A percentile compares a stretch with the other conserved stretches of the same genome.
phyloP scores from a whole-genome alignment of 2,329 filamentous ascomycete species.

The Fusarium globosum region DNA sequence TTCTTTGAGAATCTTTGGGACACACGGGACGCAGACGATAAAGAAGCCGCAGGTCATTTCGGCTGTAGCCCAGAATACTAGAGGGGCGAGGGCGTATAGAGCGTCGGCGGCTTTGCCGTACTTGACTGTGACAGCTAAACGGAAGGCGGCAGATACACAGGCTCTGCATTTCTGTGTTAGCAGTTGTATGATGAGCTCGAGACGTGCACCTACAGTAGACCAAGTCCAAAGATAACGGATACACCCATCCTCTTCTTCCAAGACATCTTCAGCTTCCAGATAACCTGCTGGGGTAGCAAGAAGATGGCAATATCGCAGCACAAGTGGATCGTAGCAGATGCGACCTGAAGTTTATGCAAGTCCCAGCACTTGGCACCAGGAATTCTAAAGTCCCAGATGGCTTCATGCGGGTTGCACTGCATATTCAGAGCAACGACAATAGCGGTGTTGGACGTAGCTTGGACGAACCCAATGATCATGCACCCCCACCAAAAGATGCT shows the following conservation, averaged over 20 bases:
- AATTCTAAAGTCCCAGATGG: constrained; percentile 4
- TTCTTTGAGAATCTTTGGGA: constrained; percentile 26
- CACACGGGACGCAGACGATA: constrained; percentile 4
- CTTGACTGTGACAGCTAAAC: constrained; percentile 2
- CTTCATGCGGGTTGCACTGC: constrained; percentile 11
- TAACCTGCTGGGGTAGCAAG: constrained; percentile 46
- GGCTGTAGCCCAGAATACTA: constrained; percentile 8
- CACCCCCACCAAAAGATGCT: constrained; percentile 52
- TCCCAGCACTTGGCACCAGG: constrained; percentile 1
- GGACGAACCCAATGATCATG: constrained; percentile 45
- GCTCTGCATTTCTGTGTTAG: background rate
- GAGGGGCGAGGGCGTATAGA: background rate
- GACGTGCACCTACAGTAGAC: background rate
- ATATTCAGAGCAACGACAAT: constrained; percentile 6
- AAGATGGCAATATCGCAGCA: constrained; percentile 44
- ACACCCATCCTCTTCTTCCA: constrained; percentile 48
- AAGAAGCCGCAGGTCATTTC: constrained; percentile 22
- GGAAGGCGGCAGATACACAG: background rate
- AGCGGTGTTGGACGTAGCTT: constrained; percentile 35
- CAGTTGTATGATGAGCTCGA: fast-evolving
- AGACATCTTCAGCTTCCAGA: constrained; percentile 48
- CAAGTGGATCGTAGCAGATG: constrained; percentile 5
- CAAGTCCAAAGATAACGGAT: constrained; percentile 45
- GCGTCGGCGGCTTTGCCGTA: background rate
- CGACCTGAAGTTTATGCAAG: background rate